Percentiles rank a stretch among this genome's conserved stretches.
phyloP scores from a whole-genome alignment of 352 stramenopile genomes.

The Blastocystis sp. region DNA sequence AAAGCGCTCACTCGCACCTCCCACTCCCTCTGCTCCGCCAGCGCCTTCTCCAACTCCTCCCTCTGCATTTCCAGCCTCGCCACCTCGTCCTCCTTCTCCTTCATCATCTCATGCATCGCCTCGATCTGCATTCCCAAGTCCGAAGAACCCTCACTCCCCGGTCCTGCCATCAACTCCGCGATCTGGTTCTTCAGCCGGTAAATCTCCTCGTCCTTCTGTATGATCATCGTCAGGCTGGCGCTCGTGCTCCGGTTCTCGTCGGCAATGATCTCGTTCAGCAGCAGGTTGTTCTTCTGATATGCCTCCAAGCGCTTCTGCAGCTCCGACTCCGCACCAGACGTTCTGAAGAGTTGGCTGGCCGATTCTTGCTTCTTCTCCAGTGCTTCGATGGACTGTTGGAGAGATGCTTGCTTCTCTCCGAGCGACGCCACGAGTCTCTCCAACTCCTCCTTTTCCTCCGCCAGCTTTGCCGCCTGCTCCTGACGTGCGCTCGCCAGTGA shows the following conservation, averaged over 20 bases:
- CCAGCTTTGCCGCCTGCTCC: background rate
- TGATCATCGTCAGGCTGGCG: background rate
- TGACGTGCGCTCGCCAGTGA: too few relatives aligned
- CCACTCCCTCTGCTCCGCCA: background rate
- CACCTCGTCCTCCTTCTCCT: background rate
- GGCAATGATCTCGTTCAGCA: background rate
- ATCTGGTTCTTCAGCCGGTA: slow-evolving; percentile 40
- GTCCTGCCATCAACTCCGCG: background rate
- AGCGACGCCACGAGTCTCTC: background rate
- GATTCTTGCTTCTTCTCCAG: background rate
- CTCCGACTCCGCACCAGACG: background rate
- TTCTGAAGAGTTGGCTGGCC: background rate
- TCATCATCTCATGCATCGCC: slow-evolving; percentile 40
- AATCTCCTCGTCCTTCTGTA: slow-evolving; percentile 21
- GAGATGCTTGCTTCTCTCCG: background rate
- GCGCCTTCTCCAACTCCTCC: background rate
- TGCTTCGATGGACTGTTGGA: background rate
- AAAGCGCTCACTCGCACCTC: background rate
- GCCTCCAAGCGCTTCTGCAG: background rate
- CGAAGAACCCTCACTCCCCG: background rate
- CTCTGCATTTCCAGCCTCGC: slow-evolving; percentile 2
- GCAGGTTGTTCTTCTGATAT: slow-evolving; percentile 41
- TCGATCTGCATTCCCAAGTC: background rate
- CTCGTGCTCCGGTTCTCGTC: slow-evolving; percentile 9
- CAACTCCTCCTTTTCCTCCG: background rate